Percentiles rank a stretch among this genome's conserved stretches.
These are phyloP conservation scores for Pichia heedii DNA, from an alignment of 805 yeast species.

Conservation along the genomic window DNA sequence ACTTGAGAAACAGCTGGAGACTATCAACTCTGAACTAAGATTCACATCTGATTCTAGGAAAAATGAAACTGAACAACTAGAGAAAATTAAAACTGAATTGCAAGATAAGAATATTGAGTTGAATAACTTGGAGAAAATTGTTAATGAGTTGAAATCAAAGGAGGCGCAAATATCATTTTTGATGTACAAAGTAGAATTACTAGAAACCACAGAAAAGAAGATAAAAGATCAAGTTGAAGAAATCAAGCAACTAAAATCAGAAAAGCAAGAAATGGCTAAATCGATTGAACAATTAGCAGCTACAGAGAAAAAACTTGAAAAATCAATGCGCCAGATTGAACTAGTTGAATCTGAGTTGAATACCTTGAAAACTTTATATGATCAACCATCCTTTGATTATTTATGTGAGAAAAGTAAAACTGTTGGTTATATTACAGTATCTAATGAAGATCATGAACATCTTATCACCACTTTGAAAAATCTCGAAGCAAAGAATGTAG, in stretches of 20 bases:
- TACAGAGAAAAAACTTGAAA: not conserved
- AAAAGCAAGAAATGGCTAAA: not conserved
- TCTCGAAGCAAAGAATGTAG: not conserved
- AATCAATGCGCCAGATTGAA: slow-evolving; percentile 1
- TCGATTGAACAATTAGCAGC: not conserved
- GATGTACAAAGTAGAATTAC: too few relatives aligned
- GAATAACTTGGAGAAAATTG: too few relatives aligned
- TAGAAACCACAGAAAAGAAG: too few relatives aligned
- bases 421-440: slow-evolving; percentile 9
- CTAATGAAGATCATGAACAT: slow-evolving; percentile 8
- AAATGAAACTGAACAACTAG: not conserved
- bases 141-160: too few relatives aligned
- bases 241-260: not conserved
- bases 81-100: not conserved
- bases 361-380: not conserved
- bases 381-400: slow-evolving; percentile 17
- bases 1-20: too few relatives aligned
- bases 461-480: not conserved
- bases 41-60: too few relatives aligned
- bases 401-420: slow-evolving; percentile 12
- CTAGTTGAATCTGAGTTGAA: slow-evolving; percentile 2
- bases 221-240: too few relatives aligned
- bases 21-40: too few relatives aligned
- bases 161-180: too few relatives aligned
- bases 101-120: too few relatives aligned